Base-by-base conservation (phyloP, 1,284 basidiomycete species). In the Cyathus pygmaeus region DNA sequence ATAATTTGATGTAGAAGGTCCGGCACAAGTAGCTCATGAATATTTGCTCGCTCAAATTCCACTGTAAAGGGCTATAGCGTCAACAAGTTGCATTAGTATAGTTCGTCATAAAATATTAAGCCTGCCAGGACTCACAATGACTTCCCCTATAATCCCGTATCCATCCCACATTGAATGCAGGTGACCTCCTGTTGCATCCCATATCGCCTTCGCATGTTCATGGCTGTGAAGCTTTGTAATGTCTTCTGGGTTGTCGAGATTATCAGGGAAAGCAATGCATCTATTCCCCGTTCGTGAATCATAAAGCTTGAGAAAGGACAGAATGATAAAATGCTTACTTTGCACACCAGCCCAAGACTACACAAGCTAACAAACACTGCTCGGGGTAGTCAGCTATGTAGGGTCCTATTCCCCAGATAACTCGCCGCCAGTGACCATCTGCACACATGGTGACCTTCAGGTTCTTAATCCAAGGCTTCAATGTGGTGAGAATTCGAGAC, bases 1-100 rank as follows among this genome's bases (percentile, higher is more conserved):
- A n/a, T n/a, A n/a, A n/a, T n/a, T n/a, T n/a, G 79, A 60, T 82
- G 79, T 3, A 83, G 76, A 6, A 81, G 62, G 59, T 83, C 77
- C 11, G 77, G 74, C 2, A 76, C 66, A 1, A 82, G 42, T 2
- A 77, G 61, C 19, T 73, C 65, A 60, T 79, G 73, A 10, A 81
- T 81, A 59, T 81, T 70, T 1, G 74, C 71, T 11, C 69, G 63
- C 0, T 76, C 76, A 56, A 76, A 77, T 33, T 63, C 53, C 13
- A 62, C 24, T 11, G 78, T 81, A 58, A 80, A 81, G 4, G 80
- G 80, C 76, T 76, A 52, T 15, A 17, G 31, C 39, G 19, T 31
- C 23, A 15, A 36, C 15, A 9, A 36, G 33, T 36, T 9, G 33
- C 15, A 41, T 36, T 27, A 11, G 30, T n/a, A 46, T 21, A 50